Evolutionary conservation across 2,329 filamentous ascomycete species (phyloP).

Genomic region (Fusarium humuli): DNA sequence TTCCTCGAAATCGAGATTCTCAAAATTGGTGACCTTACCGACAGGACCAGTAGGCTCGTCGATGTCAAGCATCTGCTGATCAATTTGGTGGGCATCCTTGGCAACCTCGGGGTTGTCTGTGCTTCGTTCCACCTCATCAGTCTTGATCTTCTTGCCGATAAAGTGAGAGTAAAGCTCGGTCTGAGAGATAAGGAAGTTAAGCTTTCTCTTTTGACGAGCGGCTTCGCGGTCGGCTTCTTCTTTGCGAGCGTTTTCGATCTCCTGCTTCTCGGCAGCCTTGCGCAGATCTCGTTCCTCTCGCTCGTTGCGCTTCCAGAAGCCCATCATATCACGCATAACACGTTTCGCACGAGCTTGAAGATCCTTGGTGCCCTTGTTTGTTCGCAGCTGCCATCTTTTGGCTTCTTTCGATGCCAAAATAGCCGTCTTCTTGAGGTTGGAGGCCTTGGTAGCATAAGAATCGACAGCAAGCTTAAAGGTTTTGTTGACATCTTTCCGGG

Average conservation of each 20-base stretch:
- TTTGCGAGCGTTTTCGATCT: slow-evolving; percentile 95
- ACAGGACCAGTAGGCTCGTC: slow-evolving; percentile 65
- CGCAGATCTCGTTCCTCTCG: slow-evolving; percentile 94
- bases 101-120: slow-evolving; percentile 83
- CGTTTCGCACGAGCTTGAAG: slow-evolving; percentile 96
- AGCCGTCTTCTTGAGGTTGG: slow-evolving; percentile 98
- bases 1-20: slow-evolving; percentile 94
- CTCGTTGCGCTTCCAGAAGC: slow-evolving; percentile 99
- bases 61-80: slow-evolving; percentile 60
- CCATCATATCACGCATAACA: slow-evolving; percentile 99
- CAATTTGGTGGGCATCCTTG: slow-evolving; percentile 58
- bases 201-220: slow-evolving; percentile 96
- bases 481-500: slow-evolving; percentile 92
- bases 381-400: slow-evolving; percentile 95
- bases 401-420: slow-evolving; percentile 97
- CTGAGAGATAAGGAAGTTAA: slow-evolving; percentile 99
- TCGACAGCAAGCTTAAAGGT: slow-evolving; percentile 88
- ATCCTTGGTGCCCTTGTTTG: slow-evolving; percentile 98
- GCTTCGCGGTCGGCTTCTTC: slow-evolving; percentile 98
- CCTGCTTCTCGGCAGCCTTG: slow-evolving; percentile 93
- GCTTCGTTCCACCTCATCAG: slow-evolving; percentile 90
- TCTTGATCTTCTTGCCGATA: slow-evolving; percentile 99
- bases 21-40: slow-evolving; percentile 89
- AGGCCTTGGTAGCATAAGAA: slow-evolving; percentile 86
- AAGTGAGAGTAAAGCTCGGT: slow-evolving; percentile 99